These are phyloP conservation scores for Phytophthora parvispora DNA, from an alignment of 352 stramenopile genomes.

Conservation along the genomic window DNA sequence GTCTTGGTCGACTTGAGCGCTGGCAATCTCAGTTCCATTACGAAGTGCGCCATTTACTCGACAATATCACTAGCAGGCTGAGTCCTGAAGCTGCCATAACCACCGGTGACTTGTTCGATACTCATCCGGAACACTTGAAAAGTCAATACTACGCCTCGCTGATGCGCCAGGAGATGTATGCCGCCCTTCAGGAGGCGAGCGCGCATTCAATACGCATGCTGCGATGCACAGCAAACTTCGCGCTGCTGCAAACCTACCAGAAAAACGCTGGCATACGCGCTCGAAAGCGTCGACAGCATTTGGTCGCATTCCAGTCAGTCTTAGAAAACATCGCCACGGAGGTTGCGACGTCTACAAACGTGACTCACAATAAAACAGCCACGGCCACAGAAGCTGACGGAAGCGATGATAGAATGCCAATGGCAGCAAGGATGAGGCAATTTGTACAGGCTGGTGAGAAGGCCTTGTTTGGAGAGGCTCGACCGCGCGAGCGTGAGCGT, in stretches of 20 bases:
- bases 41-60: constrained; percentile 36
- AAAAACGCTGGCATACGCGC: constrained; percentile 10
- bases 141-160: constrained; percentile 23
- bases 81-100: constrained; percentile 18
- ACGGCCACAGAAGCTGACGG: not conserved
- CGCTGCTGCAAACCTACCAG: constrained; percentile 33
- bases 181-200: constrained; percentile 14
- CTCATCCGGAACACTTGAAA: constrained; percentile 29
- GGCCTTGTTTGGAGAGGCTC: constrained; percentile 25
- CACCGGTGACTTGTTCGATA: constrained; percentile 26
- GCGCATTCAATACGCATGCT: constrained; percentile 12
- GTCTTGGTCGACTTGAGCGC: constrained; percentile 28
- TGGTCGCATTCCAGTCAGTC: constrained; percentile 12
- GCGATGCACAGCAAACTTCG: constrained; percentile 25
- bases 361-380: not conserved
- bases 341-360: not conserved
- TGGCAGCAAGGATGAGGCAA: not conserved
- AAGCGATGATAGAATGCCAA: not conserved
- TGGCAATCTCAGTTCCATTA: constrained; percentile 46
- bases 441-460: constrained; percentile 15
- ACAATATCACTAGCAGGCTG: constrained; percentile 20
- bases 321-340: constrained; percentile 2
- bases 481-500: constrained; percentile 14
- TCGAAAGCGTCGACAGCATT: constrained; percentile 19
- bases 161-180: constrained; percentile 20